phyloP scores from a whole-genome alignment of 495 filamentous ascomycete genomes.

The Xylaria acuta region DNA sequence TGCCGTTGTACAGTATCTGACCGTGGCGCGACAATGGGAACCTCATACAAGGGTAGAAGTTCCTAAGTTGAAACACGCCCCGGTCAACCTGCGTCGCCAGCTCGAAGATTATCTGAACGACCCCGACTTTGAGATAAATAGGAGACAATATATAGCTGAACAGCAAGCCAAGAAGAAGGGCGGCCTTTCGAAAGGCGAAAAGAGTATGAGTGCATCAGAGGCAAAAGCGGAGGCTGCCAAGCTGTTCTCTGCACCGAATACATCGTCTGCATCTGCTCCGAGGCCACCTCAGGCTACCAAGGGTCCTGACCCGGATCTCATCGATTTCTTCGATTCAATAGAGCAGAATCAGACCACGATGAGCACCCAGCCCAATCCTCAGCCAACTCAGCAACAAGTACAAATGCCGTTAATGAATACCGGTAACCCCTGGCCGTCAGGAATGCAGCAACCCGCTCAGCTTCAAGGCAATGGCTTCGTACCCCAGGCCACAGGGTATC shows the following conservation, averaged over 20 bases:
- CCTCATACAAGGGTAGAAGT: conserved; percentile 91
- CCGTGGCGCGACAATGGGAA: conserved; percentile 86
- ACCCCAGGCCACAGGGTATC: conserved; percentile 55
- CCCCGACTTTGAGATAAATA: conserved; percentile 92
- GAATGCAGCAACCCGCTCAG: conserved; percentile 42
- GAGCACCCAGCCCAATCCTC: conserved; percentile 50
- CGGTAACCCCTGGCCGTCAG: conserved; percentile 51
- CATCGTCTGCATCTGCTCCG: conserved; percentile 30
- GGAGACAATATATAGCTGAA: conserved; percentile 86
- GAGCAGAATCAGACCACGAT: conserved; percentile 88
- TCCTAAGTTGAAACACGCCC: conserved; percentile 96
- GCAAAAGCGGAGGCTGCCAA: conserved; percentile 48
- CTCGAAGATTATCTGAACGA: conserved; percentile 96
- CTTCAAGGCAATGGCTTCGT: conserved; percentile 62
- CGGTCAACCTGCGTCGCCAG: conserved; percentile 84
- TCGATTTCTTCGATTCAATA: conserved; percentile 98
- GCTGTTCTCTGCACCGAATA: conserved; percentile 36
- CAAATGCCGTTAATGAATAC: conserved; percentile 38
- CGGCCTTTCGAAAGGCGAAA: conserved; percentile 44
- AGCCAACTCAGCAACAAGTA: conserved; percentile 37
- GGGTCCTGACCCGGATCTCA: conserved; percentile 79
- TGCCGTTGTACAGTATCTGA: conserved; percentile 87
- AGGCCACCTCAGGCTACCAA: conserved; percentile 50
- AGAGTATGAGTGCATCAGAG: conserved; percentile 41
- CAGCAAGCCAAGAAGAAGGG: conserved; percentile 80